A percentile compares a stretch with the other conserved stretches of the same genome.
phyloP scores from a whole-genome alignment of 2,329 filamentous ascomycete species.

The Fusarium sp. region DNA sequence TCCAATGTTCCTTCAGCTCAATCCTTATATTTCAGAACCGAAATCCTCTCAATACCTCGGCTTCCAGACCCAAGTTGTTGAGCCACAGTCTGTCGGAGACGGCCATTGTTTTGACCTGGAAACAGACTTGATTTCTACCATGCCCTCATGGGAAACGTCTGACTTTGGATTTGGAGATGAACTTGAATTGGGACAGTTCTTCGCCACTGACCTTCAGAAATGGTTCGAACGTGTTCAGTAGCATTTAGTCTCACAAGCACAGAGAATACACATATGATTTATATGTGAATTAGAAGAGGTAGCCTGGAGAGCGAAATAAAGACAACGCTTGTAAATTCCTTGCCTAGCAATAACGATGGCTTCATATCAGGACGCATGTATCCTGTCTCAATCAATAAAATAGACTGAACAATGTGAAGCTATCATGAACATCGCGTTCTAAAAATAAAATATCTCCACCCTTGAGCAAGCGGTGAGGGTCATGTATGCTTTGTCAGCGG shows the following conservation, averaged over 20 bases:
- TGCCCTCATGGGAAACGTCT: background rate
- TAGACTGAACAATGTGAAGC: background rate
- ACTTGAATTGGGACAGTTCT: conserved; percentile 17
- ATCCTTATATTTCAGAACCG: background rate
- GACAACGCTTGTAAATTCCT: background rate
- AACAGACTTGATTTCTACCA: background rate
- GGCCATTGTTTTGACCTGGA: background rate
- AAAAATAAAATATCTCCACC: background rate
- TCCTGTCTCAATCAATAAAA: background rate
- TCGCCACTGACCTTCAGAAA: background rate
- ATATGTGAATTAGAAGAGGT: background rate
- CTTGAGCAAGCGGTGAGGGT: background rate
- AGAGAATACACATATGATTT: background rate
- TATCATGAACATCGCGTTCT: background rate
- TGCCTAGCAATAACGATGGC: rapidly evolving
- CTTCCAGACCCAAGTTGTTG: background rate
- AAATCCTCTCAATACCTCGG: background rate
- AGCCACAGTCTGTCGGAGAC: background rate
- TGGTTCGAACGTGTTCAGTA: conserved; percentile 12
- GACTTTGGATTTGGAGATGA: background rate
- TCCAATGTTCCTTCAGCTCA: rapidly evolving
- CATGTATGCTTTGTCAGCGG: background rate
- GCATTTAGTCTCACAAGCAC: background rate
- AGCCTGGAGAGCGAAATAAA: background rate
- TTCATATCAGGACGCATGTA: background rate